phyloP scores from a whole-genome alignment of 495 filamentous ascomycete genomes.

The Cladorrhinum samala region DNA sequence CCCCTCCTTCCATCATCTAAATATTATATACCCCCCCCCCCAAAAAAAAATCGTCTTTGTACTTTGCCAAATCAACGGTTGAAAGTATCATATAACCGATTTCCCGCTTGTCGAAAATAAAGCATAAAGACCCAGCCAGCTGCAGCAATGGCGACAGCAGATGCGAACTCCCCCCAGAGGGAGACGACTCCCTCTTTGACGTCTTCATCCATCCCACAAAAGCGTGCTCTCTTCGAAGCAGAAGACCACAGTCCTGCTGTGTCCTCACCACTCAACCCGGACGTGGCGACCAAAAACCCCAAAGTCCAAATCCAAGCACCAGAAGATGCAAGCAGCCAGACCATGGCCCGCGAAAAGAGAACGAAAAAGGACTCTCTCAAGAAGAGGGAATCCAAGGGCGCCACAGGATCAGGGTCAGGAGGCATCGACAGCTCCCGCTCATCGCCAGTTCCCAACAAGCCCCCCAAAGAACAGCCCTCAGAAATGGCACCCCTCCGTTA shows the following conservation, averaged over 20 bases:
- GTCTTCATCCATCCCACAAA: constrained; percentile 51
- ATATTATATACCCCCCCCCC: not conserved
- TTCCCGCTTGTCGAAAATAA: too few relatives aligned
- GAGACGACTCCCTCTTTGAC: constrained; percentile 37
- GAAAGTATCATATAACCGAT: too few relatives aligned
- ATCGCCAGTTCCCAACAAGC: constrained; percentile 52
- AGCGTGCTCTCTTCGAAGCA: constrained; percentile 40
- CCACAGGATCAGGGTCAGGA: too few relatives aligned
- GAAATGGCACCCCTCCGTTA: constrained; percentile 50
- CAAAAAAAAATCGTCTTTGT: not conserved
- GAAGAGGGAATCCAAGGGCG: constrained; percentile 73
- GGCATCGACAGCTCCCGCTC: constrained; percentile 41
- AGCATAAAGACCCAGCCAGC: not conserved
- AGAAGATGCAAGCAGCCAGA: constrained; percentile 32
- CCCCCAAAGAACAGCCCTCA: constrained; percentile 36
- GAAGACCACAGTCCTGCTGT: constrained; percentile 52
- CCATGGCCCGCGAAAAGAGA: constrained; percentile 42
- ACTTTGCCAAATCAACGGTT: too few relatives aligned
- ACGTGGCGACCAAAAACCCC: constrained; percentile 25
- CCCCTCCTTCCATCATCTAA: too few relatives aligned
- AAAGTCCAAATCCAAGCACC: constrained; percentile 29
- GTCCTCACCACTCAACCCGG: constrained; percentile 58
- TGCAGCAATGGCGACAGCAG: constrained; percentile 31
- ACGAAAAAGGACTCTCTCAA: constrained; percentile 69
- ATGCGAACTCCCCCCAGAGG: constrained; percentile 30